Conservation (phyloP, 2,329 filamentous ascomycete genomes). For the Fusarium sp. region DNA sequence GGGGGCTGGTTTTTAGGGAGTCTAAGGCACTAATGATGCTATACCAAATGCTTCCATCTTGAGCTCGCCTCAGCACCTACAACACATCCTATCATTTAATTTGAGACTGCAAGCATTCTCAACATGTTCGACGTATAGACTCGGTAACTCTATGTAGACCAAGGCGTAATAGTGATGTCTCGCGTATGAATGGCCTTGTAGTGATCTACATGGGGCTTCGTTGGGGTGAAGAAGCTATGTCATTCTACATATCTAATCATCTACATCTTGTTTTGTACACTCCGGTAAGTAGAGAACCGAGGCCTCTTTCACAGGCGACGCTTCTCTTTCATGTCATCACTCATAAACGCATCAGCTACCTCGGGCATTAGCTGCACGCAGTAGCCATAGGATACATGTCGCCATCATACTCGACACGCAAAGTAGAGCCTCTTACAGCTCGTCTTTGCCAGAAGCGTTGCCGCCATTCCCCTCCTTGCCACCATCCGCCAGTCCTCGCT, state of each 20-base stretch:
- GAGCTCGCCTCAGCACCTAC: background rate
- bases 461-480: conserved; percentile 52
- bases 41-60: background rate
- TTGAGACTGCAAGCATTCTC: no score
- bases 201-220: background rate
- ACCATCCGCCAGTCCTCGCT: conserved; percentile 61
- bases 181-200: background rate
- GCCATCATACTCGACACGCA: background rate
- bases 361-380: no score
- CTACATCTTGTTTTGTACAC: background rate
- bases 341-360: conserved; percentile 19
- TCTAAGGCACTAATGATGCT: background rate
- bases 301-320: background rate
- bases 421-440: conserved; percentile 50
- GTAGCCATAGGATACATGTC: background rate
- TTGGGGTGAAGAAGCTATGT: background rate
- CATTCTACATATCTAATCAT: background rate
- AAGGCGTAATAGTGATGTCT: no score
- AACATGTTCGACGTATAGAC: no score
- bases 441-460: conserved; percentile 49
- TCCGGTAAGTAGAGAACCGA: background rate
- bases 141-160: no score
- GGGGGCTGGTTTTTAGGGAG: background rate
- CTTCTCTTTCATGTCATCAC: conserved; percentile 9
- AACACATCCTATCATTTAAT: background rate